Base-by-base conservation (phyloP, 345 rosid genomes). In the Orychophragmus violaceus region DNA sequence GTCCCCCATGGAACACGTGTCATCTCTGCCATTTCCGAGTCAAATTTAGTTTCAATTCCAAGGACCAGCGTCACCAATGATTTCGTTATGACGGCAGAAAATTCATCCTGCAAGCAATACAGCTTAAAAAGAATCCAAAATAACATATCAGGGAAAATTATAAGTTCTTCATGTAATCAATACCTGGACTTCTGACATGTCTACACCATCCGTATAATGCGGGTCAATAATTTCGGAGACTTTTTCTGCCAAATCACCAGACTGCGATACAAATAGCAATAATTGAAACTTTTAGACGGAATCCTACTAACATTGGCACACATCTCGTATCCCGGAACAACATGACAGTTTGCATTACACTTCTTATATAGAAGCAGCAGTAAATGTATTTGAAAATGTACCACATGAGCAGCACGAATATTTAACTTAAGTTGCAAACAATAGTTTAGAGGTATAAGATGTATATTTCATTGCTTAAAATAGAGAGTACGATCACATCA, bases 1-100 rank as follows among this genome's bases (percentile, higher is more conserved):
- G 91, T 84, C 53, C 83, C 84, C 99, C 99, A 94, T 60, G 87
- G 89, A 66, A 94, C 93, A 70, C 97, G 93, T 45, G 96, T 83
- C 99, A 94, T 94, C 44, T 80, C 87, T 55, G 91, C 95, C 96
- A 94, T 90, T 84, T 94, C 97, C 58, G 79, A 74, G 80, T 94
- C 99, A 77, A 94, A 94, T 73, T 88, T 94, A 42, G 96, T 88
- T 82, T 94, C 99, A 62, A 94, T 61, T 76, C 97, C 97, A 56
- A 85, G 90, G 73, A 94, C 99, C 59, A 94, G 72, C 59, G 96
- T 90, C 22, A 90, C 89, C 70, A 94, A 76, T 56, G 99, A 85
- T 82, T 77, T 88, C 2, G 96, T 94, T 70, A 90, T 88, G 49
- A 94, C 95, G 1, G 87, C 97, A 35, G 97, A 90, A 82, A 94